A percentile compares a stretch with the other conserved stretches of the same genome.
Conservation (phyloP, 2,329 filamentous ascomycete species). For the Penicillium sp. region DNA sequence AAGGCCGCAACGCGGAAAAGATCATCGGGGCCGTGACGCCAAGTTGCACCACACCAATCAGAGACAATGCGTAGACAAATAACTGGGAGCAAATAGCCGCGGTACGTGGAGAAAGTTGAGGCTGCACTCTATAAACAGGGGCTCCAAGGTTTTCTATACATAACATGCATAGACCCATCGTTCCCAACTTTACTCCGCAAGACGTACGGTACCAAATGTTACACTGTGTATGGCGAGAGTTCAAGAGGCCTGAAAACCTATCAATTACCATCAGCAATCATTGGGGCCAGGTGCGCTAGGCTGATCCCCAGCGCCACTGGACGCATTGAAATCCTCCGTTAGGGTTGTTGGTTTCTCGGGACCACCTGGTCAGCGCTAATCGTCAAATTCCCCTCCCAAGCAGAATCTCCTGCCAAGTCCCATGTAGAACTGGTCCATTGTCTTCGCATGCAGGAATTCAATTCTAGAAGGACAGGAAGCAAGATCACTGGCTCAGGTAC, state of each 20-base stretch:
- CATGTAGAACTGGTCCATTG: neutral
- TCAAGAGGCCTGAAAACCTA: neutral
- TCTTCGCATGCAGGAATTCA: neutral
- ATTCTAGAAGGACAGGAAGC: neutral
- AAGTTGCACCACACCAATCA: slow-evolving; percentile 4
- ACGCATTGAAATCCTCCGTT: slow-evolving; percentile 2
- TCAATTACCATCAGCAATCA: neutral
- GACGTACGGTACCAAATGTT: neutral
- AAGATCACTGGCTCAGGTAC: slow-evolving; percentile 7
- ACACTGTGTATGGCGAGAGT: neutral
- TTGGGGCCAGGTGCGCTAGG: slow-evolving; percentile 3
- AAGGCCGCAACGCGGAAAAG: neutral
- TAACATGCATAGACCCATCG: neutral
- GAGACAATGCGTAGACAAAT: neutral
- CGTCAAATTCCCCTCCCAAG: neutral
- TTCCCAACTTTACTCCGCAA: neutral
- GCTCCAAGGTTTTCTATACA: neutral
- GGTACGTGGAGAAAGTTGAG: slow-evolving; percentile 6
- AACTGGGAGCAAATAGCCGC: slow-evolving; percentile 4
- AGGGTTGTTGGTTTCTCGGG: neutral
- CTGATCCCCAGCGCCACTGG: slow-evolving; percentile 7
- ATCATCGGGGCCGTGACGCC: slow-evolving; percentile 3
- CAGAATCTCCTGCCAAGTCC: neutral
- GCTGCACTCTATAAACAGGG: neutral
- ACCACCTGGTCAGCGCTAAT: neutral